phyloP scores from a whole-genome alignment of 768 basidiomycete species.

The Agaricus blazei region DNA sequence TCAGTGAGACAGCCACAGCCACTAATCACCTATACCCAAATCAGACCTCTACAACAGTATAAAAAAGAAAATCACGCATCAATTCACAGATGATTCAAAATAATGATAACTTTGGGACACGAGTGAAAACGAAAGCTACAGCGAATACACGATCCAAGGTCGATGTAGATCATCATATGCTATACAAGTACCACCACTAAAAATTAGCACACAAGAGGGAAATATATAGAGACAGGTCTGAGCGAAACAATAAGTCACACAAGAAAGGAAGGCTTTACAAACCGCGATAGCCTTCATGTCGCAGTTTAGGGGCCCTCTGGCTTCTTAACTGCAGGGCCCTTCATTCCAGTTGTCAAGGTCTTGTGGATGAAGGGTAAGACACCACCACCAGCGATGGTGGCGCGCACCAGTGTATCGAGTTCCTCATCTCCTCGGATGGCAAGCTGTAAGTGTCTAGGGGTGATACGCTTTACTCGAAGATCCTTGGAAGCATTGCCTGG shows the following conservation, averaged over 20 bases:
- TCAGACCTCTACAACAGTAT: neutral
- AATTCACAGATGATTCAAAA: neutral
- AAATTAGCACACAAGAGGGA: neutral
- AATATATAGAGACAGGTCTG: neutral
- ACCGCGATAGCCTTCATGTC: neutral
- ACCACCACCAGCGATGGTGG: conserved; percentile 90
- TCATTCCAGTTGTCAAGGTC: conserved; percentile 56
- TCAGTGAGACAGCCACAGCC: conserved; percentile 12
- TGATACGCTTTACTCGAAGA: conserved; percentile 95
- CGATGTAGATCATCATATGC: neutral
- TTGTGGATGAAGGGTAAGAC: conserved; percentile 89
- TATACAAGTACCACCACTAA: neutral
- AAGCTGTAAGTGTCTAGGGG: conserved; percentile 91
- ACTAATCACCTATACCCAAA: neutral
- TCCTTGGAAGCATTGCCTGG: conserved; percentile 96
- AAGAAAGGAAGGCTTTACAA: neutral
- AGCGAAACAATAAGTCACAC: neutral
- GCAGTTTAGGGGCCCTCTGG: conserved; percentile 24
- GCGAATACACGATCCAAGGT: neutral
- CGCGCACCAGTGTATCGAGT: conserved; percentile 90
- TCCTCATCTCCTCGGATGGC: conserved; percentile 98
- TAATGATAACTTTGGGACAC: conserved; percentile 5
- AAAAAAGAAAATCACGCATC: conserved; percentile 1
- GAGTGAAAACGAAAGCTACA: conserved; percentile 1
- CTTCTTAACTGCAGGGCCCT: conserved; percentile 40